These are phyloP conservation scores for Aspergillus quadricinctus DNA, from an alignment of 2,329 filamentous ascomycete species.

Conservation along the genomic window DNA sequence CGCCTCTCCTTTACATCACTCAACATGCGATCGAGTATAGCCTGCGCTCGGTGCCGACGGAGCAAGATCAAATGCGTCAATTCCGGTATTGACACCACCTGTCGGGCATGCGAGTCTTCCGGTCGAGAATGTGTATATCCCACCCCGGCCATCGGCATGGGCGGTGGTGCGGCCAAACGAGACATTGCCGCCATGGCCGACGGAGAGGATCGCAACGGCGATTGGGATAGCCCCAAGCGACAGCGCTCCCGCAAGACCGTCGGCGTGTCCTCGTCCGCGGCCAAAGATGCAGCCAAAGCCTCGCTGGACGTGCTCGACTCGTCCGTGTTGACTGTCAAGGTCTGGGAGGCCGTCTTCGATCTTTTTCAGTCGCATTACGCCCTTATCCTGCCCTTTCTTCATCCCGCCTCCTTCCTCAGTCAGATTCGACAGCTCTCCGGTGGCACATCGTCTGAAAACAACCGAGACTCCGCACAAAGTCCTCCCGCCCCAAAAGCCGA, in stretches of 20 bases:
- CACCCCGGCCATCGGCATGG: conserved; percentile 36
- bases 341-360: conserved; percentile 56
- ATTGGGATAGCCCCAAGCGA: conserved; percentile 42
- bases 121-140: conserved; percentile 72
- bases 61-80: conserved; percentile 89
- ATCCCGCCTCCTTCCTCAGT: conserved; percentile 51
- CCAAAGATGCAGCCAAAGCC: conserved; percentile 30
- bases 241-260: conserved; percentile 36
- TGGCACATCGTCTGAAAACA: conserved; percentile 12
- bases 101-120: conserved; percentile 68
- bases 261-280: conserved; percentile 22
- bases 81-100: conserved; percentile 65
- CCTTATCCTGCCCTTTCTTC: conserved; percentile 54
- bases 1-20: conserved; percentile 1
- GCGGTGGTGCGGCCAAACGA: conserved; percentile 31
- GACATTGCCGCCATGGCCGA: conserved; percentile 34
- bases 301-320: conserved; percentile 46
- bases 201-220: conserved; percentile 37
- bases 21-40: conserved; percentile 70
- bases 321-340: conserved; percentile 47
- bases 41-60: conserved; percentile 68
- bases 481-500: conserved; percentile 27
- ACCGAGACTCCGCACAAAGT: conserved; percentile 27
- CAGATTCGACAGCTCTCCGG: conserved; percentile 41
- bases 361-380: conserved; percentile 57